These are phyloP conservation scores for Euryodendron excelsum DNA, from an alignment of 148 eudicot genomes.

Conservation along the genomic window DNA sequence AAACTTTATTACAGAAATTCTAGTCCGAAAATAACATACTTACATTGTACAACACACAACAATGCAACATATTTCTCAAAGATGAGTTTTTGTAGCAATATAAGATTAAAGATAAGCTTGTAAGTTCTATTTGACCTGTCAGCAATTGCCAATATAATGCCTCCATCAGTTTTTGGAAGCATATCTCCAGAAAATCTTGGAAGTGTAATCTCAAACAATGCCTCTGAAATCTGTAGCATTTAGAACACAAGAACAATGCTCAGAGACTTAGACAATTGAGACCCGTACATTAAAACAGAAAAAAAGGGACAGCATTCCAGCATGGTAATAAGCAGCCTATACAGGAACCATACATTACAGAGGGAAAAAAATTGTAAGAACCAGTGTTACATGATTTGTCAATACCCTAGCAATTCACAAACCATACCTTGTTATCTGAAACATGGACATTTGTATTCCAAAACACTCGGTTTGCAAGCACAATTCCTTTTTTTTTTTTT, in stretches of 20 bases:
- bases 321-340: background rate
- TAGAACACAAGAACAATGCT: background rate
- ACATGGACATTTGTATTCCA: background rate
- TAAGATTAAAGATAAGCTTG: slow-evolving; percentile 5
- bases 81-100: background rate
- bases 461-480: background rate
- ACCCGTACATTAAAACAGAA: background rate
- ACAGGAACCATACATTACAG: slow-evolving; percentile 4
- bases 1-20: background rate
- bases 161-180: slow-evolving; percentile 82
- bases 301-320: background rate
- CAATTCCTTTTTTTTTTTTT: background rate
- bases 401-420: background rate
- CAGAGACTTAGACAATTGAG: background rate
- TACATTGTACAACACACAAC: no score
- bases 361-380: background rate
- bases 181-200: slow-evolving; percentile 92
- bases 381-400: background rate
- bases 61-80: background rate
- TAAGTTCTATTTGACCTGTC: slow-evolving; percentile 53
- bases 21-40: no score
- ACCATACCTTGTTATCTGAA: background rate
- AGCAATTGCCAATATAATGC: slow-evolving; percentile 75
- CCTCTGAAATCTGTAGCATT: slow-evolving; percentile 72
- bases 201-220: slow-evolving; percentile 86